These are phyloP conservation scores for Thraustochytrium sp. DNA, from an alignment of 352 stramenopile genomes.

Conservation along the genomic window DNA sequence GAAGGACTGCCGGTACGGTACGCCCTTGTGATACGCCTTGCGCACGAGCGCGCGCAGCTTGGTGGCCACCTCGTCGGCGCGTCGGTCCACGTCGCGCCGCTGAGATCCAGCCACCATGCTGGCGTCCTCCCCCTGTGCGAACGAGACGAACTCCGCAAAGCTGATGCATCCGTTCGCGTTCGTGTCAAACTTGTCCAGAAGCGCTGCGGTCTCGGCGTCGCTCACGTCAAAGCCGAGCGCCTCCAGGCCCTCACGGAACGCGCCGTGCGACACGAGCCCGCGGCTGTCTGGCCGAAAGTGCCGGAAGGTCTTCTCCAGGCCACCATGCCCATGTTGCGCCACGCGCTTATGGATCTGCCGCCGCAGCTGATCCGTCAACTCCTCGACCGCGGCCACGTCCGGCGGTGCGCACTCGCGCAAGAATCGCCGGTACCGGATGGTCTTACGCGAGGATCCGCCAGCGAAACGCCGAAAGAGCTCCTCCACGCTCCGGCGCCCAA, in stretches of 20 bases:
- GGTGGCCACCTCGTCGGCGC: background rate
- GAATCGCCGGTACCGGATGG: slow-evolving; percentile 9
- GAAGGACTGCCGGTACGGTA: slow-evolving; percentile 27
- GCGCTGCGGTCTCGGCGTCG: background rate
- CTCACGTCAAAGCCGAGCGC: slow-evolving; percentile 16
- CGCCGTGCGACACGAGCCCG: background rate
- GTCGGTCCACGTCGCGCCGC: background rate
- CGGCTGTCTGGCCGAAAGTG: slow-evolving; percentile 16
- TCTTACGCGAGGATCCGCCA: background rate
- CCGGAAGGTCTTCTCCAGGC: slow-evolving; percentile 8
- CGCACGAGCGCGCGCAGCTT: slow-evolving; percentile 10
- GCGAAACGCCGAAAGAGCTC: background rate
- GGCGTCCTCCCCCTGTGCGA: slow-evolving; percentile 5
- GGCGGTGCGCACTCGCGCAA: background rate
- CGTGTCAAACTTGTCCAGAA: slow-evolving; percentile 38
- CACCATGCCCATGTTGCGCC: background rate
- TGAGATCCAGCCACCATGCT: background rate
- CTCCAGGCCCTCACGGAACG: background rate
- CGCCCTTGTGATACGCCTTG: slow-evolving; percentile 21
- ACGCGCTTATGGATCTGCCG: background rate
- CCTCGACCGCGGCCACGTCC: slow-evolving; percentile 9
- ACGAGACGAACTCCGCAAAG: slow-evolving; percentile 6
- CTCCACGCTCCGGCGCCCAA: background rate
- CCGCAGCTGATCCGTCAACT: slow-evolving; percentile 13
- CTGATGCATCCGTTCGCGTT: slow-evolving; percentile 2